These are phyloP conservation scores for Zygoascus ofunaensis DNA, from an alignment of 805 yeast genomes.

Conservation along the genomic window DNA sequence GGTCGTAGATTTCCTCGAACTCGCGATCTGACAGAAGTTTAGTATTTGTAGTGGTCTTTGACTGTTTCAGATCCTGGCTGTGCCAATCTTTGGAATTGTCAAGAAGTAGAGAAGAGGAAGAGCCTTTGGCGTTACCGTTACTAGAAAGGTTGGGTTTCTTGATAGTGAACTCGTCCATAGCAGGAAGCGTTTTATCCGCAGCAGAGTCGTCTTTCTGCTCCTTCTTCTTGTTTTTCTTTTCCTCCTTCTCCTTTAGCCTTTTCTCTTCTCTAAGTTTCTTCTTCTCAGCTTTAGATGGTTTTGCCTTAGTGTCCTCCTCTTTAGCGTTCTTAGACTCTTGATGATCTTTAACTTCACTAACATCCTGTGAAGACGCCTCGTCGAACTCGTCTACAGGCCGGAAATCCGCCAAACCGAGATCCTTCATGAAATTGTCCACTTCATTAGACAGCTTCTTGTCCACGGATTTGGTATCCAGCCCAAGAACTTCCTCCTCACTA, in stretches of 20 bases:
- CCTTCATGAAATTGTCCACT: constrained; percentile 51
- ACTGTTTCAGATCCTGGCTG: constrained; percentile 40
- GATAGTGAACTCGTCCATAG: constrained; percentile 1
- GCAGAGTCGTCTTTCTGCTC: neutral
- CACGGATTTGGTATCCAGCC: constrained; percentile 6
- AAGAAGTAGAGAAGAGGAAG: constrained; percentile 33
- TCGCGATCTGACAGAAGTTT: constrained; percentile 33
- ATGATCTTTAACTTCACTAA: constrained; percentile 14
- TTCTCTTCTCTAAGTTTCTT: constrained; percentile 17
- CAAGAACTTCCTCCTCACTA: constrained; percentile 21
- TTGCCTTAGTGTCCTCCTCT: constrained; percentile 21
- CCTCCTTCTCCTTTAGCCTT: constrained; percentile 18
- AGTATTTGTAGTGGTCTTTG: constrained; percentile 15
- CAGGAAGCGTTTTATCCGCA: neutral
- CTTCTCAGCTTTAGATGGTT: constrained; percentile 11
- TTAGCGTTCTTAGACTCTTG: constrained; percentile 21
- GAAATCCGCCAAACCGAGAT: constrained; percentile 49
- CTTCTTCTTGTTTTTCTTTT: constrained; percentile 15
- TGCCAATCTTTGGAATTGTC: constrained; percentile 72
- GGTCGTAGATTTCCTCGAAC: constrained; percentile 49
- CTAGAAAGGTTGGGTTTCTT: neutral
- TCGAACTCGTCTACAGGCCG: constrained; percentile 28
- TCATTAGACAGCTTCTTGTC: constrained; percentile 42
- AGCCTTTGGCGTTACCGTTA: constrained; percentile 16
- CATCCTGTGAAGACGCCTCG: constrained; percentile 10